A percentile compares a stretch with the other conserved stretches of the same genome.
phyloP scores from a whole-genome alignment of 306 rosid genomes.

The Pachyrhizus erosus region DNA sequence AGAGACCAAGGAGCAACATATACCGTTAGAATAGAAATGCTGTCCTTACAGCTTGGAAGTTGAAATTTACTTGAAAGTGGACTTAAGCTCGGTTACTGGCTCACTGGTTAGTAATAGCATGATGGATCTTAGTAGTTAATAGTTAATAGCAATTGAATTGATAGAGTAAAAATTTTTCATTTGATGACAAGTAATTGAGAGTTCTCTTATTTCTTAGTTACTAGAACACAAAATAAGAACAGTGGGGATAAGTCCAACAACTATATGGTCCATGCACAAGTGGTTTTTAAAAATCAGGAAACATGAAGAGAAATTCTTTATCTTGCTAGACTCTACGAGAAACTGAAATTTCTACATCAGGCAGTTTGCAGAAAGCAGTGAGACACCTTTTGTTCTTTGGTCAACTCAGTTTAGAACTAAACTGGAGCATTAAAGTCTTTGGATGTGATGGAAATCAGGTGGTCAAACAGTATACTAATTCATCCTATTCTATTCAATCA shows the following conservation, averaged over 20 bases:
- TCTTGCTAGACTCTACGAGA: slow-evolving; percentile 14
- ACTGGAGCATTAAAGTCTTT: slow-evolving; percentile 32
- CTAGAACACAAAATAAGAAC: slow-evolving; percentile 25
- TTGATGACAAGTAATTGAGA: neutral
- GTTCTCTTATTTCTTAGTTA: slow-evolving; percentile 14
- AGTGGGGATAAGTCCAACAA: slow-evolving; percentile 18
- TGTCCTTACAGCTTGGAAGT: slow-evolving; percentile 25
- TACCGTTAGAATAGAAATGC: slow-evolving; percentile 28
- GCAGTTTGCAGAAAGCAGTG: slow-evolving; percentile 34
- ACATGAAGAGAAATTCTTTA: slow-evolving; percentile 26
- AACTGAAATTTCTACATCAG: slow-evolving; percentile 36
- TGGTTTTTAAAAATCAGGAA: slow-evolving; percentile 27
- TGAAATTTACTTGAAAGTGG: slow-evolving; percentile 30
- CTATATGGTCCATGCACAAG: slow-evolving; percentile 16
- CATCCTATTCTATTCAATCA: slow-evolving; percentile 35
- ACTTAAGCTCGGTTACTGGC: neutral
- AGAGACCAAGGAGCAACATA: slow-evolving; percentile 38
- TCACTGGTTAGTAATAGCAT: slow-evolving; percentile 8
- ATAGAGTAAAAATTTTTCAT: slow-evolving; percentile 23
- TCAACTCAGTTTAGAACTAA: slow-evolving; percentile 44
- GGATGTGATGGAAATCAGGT: slow-evolving; percentile 49
- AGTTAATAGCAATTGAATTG: slow-evolving; percentile 6
- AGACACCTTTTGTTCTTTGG: slow-evolving; percentile 34
- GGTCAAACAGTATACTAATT: slow-evolving; percentile 43
- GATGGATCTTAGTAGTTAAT: neutral